phyloP scores from a whole-genome alignment of 108 stramenopile species.

The Skeletonema grethae region DNA sequence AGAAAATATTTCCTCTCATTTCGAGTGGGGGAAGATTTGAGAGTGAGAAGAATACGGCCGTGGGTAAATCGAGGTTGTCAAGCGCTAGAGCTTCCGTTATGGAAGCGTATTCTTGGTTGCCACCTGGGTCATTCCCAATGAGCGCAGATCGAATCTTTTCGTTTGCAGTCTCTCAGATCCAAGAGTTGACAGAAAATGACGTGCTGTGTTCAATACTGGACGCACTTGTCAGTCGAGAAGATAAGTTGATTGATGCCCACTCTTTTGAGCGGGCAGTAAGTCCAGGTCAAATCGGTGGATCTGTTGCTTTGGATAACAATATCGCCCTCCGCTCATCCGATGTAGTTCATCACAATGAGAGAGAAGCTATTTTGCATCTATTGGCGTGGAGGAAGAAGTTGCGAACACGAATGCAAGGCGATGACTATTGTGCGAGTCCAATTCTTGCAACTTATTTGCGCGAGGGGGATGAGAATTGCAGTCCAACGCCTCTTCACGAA shows the following conservation, averaged over 20 bases:
- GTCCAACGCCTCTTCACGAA: conserved; percentile 79
- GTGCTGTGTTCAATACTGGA: conserved; percentile 73
- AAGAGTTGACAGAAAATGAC: conserved; percentile 57
- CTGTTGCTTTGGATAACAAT: conserved; percentile 61
- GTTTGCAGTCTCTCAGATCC: conserved; percentile 75
- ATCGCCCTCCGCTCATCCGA: conserved; percentile 58
- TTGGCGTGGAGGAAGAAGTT: conserved; percentile 30
- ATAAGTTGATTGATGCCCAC: conserved; percentile 68
- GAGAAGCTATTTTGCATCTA: conserved; percentile 71
- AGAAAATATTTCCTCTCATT: conserved; percentile 70
- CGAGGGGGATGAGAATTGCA: conserved; percentile 40
- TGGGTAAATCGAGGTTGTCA: conserved; percentile 58
- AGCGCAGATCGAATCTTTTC: conserved; percentile 79
- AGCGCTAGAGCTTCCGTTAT: conserved; percentile 79
- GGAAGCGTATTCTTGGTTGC: conserved; percentile 90
- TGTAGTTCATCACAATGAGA: conserved; percentile 60
- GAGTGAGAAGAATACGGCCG: conserved; percentile 37
- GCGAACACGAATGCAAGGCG: conserved; percentile 10
- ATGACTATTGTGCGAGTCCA: conserved; percentile 44
- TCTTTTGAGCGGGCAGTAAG: conserved; percentile 56
- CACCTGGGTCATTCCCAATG: conserved; percentile 86
- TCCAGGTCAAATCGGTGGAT: conserved; percentile 67
- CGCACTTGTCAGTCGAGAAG: conserved; percentile 66
- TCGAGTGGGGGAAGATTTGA: conserved; percentile 69
- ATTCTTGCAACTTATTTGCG: conserved; percentile 59